Evolutionary conservation across 2,329 filamentous ascomycete species (phyloP).

Genomic region (Monosporascus sp.): DNA sequence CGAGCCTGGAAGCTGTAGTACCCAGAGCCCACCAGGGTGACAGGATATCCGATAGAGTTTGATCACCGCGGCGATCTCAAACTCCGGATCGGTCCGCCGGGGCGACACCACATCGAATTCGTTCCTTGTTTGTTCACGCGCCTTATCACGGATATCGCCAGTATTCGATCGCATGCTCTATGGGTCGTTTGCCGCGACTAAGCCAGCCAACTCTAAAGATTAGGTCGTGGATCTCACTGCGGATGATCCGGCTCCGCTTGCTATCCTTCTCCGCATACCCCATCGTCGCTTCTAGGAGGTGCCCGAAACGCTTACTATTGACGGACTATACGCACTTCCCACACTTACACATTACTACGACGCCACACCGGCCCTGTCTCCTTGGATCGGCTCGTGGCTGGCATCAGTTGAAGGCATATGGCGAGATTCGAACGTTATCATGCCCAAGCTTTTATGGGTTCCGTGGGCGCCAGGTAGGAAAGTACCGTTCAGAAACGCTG

Average conservation of each 20-base stretch:
- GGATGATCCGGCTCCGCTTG: conserved; percentile 3
- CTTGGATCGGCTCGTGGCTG: too few relatives aligned
- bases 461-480: too few relatives aligned
- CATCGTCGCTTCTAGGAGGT: conserved; percentile 3
- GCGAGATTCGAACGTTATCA: too few relatives aligned
- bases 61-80: conserved; percentile 6
- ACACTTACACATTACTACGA: too few relatives aligned
- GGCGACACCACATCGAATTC: not conserved
- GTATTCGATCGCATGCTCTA: conserved; percentile 10
- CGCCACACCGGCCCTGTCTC: too few relatives aligned
- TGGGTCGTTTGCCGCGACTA: conserved; percentile 5
- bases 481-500: too few relatives aligned
- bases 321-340: too few relatives aligned
- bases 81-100: conserved; percentile 1
- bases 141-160: conserved; percentile 5
- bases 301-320: not conserved
- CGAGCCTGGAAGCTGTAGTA: too few relatives aligned
- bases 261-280: conserved; percentile 1
- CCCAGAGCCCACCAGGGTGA: too few relatives aligned
- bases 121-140: conserved; percentile 4
- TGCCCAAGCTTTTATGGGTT: too few relatives aligned
- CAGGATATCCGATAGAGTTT: not conserved
- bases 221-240: conserved; percentile 5
- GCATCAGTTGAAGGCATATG: too few relatives aligned
- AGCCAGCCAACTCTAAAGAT: not conserved